phyloP scores from a whole-genome alignment of 495 filamentous ascomycete species.

The Neurospora africana region DNA sequence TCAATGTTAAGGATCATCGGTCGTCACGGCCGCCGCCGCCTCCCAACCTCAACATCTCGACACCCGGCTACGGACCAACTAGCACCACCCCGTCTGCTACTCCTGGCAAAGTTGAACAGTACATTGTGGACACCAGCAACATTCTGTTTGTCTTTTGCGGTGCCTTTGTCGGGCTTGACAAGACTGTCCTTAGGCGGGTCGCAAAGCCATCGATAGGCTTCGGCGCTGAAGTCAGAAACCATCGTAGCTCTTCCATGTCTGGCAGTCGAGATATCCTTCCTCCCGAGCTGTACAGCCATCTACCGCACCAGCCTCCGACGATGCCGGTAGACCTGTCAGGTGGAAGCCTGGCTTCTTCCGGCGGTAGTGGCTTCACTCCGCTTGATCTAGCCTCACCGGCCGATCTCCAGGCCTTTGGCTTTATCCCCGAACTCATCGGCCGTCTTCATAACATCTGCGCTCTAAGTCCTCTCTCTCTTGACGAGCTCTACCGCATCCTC shows the following conservation, averaged over 20 bases:
- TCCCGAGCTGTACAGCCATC: slow-evolving; percentile 29
- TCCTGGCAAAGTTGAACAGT: slow-evolving; percentile 66
- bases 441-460: slow-evolving; percentile 82
- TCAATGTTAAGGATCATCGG: slow-evolving; percentile 75
- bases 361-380: slow-evolving; percentile 48
- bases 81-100: slow-evolving; percentile 26
- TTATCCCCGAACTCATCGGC: slow-evolving; percentile 90
- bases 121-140: slow-evolving; percentile 85
- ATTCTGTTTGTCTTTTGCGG: slow-evolving; percentile 96
- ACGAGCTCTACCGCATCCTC: slow-evolving; percentile 73
- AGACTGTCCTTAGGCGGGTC: slow-evolving; percentile 74
- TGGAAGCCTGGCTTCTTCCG: neutral
- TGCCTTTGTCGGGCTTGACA: slow-evolving; percentile 88
- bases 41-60: slow-evolving; percentile 20
- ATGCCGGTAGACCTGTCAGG: neutral
- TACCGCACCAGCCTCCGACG: slow-evolving; percentile 31
- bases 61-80: slow-evolving; percentile 25
- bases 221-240: slow-evolving; percentile 63
- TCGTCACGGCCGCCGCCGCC: slow-evolving; percentile 33
- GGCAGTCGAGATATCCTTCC: slow-evolving; percentile 31
- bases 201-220: slow-evolving; percentile 87
- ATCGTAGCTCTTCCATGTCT: slow-evolving; percentile 16
- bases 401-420: slow-evolving; percentile 82
- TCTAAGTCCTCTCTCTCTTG: slow-evolving; percentile 66
- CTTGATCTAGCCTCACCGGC: slow-evolving; percentile 70